Evolutionary conservation across 495 filamentous ascomycete genomes (phyloP), one percentile per base, ranked within the genome.

Genomic region (Pyrenopolyporus hunteri): DNA sequence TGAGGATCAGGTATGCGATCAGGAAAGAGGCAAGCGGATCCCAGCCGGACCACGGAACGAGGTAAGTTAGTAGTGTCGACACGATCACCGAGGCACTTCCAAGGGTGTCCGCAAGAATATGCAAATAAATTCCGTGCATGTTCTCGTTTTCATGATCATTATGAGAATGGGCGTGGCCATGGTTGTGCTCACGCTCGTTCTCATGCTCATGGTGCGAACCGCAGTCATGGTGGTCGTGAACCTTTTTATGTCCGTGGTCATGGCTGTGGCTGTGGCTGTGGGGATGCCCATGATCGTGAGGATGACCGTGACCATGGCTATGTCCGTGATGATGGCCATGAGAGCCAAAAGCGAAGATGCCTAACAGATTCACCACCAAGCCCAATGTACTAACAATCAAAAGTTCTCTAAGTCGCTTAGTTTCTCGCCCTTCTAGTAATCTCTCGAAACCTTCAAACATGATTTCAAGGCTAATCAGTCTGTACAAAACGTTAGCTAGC

Each of bases 51-150:
- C 93, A 98, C 36, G 86, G 87, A 56, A 87, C 85, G 62, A 89
- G 88, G 68, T 96, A 87, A 3, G 95, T 93, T 2, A 97, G 80
- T 0, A 90, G 76, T 3, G 94, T 98, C 8, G 92, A 96, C 36
- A 93, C 86, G 50, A 99, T 96, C 39, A 99, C 94, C 9, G 93
- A 93, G 11, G 92, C 89, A 29, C 92, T 96, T 9, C 94, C 94
- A 14, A 98, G 85, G 0, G 95, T 96, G 70, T 99, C 94, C 6
- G 93, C 95, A 3, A 98, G 79, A 50, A 99, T 90, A 67, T 99
- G 94, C 6, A 99, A 78, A 76, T 93, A 99, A 58, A 99, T 98
- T n/a, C 94, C 94, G 58, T 93, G 87, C 95, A 98, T 98, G 67
- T 99, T 99, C 66, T 99, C 95, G 70, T 95, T 97, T 50, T 89